Evolutionary conservation across 768 basidiomycete genomes (phyloP), one percentile per base, ranked within the genome.

Genomic region (Rhodocollybia butyracea): DNA sequence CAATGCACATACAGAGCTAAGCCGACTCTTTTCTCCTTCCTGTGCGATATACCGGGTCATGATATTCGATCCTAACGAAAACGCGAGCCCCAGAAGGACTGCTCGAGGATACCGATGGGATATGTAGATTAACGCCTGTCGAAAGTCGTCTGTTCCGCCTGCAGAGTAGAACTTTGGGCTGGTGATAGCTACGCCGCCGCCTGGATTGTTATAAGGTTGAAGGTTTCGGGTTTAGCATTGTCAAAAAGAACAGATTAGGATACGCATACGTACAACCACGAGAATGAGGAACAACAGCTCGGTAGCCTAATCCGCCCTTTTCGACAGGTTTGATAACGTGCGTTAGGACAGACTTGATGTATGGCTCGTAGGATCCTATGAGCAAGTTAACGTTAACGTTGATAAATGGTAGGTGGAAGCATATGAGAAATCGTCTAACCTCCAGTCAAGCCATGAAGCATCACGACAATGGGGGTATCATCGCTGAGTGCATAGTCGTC

Each of bases 61-160:
- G 30, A 89, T 81, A 60, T 82, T 84, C 21, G 87, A 87, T 46
- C 88, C 89, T 30, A 90, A 76, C n/a, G 86, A 88, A 73, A 89
- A 90, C 3, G 86, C 85, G 4, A 88, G 65, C 10, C 86, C 88
- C 29, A 88, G 68, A 22, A 89, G 67, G 2, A 82, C 82, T 1
- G 88, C 84, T 3, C 70, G 63, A 2, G 88, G 88, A 59, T 81
- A 87, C 55, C 63, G 61, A 52, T 73, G 65, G 17, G 78, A 75
- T 54, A 89, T 75, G 70, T 85, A 81, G 57, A 83, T 73, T 21
- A 89, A 63, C 1, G 84, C 82, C 39, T 77, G 77, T 22, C 85
- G 77, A 36, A 87, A 67, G 66, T 90, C 89, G 61, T 86, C 78
- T 36, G 86, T 89, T 48, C 83, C 77, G 26, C 80, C 84, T 5